A percentile compares a stretch with the other conserved stretches of the same genome.
These are phyloP conservation scores for Globisporangium barbulae DNA, from an alignment of 352 stramenopile species.

Conservation along the genomic window DNA sequence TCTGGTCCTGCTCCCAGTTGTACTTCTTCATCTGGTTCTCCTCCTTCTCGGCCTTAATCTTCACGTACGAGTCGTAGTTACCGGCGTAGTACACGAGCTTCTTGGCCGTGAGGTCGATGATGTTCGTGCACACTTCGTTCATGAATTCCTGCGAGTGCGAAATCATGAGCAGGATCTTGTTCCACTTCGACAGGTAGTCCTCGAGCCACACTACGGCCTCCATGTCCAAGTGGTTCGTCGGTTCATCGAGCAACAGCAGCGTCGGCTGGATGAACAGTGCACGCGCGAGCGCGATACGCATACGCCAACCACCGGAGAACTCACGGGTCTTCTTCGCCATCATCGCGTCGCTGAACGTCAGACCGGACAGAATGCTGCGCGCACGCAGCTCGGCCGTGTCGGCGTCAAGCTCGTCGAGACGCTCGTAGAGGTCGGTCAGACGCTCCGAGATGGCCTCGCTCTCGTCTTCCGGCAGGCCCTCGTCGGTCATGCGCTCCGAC, in stretches of 20 bases:
- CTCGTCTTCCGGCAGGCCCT: constrained; percentile 87
- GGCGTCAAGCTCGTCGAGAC: constrained; percentile 94
- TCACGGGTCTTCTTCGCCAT: constrained; percentile 93
- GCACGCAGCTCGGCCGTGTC: constrained; percentile 93
- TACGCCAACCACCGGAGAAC: constrained; percentile 95
- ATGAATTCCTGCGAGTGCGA: constrained; percentile 99
- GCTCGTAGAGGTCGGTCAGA: constrained; percentile 93
- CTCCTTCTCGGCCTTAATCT: constrained; percentile 95
- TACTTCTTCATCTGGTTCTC: constrained; percentile 99
- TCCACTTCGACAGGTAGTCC: constrained; percentile 96
- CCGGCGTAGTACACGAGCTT: constrained; percentile 98
- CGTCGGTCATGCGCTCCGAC: constrained; percentile 89
- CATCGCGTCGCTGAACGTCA: constrained; percentile 96
- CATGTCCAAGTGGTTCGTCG: constrained; percentile 97
- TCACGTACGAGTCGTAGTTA: constrained; percentile 98
- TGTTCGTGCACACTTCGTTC: constrained; percentile 98
- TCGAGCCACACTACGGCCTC: constrained; percentile 98
- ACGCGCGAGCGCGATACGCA: constrained; percentile 95
- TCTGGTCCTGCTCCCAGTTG: constrained; percentile 97
- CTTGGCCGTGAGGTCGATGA: constrained; percentile 93
- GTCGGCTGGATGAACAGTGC: constrained; percentile 97
- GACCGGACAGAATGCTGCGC: constrained; percentile 91
- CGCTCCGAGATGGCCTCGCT: constrained; percentile 85
- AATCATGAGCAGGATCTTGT: constrained; percentile 97
- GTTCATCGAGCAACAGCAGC: constrained; percentile 93